Base-by-base conservation (phyloP, 306 rosid genomes). In the Cyamopsis tetragonoloba region DNA sequence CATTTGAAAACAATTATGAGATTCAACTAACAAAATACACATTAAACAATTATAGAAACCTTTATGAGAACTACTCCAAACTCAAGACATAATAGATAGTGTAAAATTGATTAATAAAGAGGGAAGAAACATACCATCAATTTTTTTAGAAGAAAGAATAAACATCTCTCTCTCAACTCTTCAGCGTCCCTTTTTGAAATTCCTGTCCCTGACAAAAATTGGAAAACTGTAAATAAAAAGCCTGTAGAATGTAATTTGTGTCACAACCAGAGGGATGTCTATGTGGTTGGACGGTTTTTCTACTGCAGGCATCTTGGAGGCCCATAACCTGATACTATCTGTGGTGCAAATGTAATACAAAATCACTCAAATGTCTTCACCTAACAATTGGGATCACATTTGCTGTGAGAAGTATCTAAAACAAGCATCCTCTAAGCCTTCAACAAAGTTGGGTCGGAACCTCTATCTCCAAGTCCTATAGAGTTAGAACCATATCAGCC, bases 141-240 rank as follows among this genome's bases (percentile, higher is more conserved):
- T 77, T 87, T 80, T 38, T 78, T 81, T 6, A 87, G 55, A 67
- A 88, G 80, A 70, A 86, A 80, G 6, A 79, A 77, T 68, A 89
- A 73, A 65, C 96, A 89, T 51, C 39, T 80, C 77, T 83, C 79
- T 81, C 96, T 79, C 42, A 88, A 68, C 58, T 81, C 84, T 65
- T 42, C 82, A 39, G 87, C 80, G 41, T 93, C 90, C n/a, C 27
- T 77, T 76, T 86, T 86, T 23, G 84, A 80, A 62, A 89, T 75
- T 46, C 88, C 96, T 28, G 87, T 84, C 73, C 98, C 98, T 89
- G 88, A 32, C 8, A 51, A 71, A 55, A 44, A 71, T 60, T 44
- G 20, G 42, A 38, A 3, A 51, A 35, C 12, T 31, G 1, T 73
- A 38, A 56, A 9, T 6, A 55, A 2, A 59, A 23, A 11, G 47